phyloP scores from a whole-genome alignment of 345 rosid species.

The Bruguiera sexangula region DNA sequence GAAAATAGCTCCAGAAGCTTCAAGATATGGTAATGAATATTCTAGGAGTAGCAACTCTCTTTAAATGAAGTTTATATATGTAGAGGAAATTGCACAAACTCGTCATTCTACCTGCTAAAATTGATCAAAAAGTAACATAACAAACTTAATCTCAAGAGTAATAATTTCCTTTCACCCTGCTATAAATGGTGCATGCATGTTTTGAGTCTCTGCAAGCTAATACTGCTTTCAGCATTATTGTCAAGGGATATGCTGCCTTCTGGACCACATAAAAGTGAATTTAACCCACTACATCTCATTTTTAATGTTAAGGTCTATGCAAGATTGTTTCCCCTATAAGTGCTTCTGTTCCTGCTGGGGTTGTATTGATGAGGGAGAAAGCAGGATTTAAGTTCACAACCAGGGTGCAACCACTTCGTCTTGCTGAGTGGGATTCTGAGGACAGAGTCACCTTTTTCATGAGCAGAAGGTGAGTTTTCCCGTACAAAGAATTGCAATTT shows the following conservation, averaged over 20 bases:
- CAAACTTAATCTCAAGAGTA: too few relatives aligned
- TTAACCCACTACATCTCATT: not conserved
- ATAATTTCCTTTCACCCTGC: too few relatives aligned
- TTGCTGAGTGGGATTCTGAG: conserved; percentile 91
- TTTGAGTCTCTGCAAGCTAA: too few relatives aligned
- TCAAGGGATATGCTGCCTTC: too few relatives aligned
- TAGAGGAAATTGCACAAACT: too few relatives aligned
- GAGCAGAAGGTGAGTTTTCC: conserved; percentile 83
- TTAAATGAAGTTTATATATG: not conserved
- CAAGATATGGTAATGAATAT: conserved; percentile 69
- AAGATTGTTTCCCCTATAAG: conserved; percentile 82
- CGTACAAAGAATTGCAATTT: conserved; percentile 10
- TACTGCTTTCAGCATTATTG: too few relatives aligned
- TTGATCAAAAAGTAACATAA: too few relatives aligned
- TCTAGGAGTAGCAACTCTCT: not conserved
- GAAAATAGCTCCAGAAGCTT: conserved; percentile 93
- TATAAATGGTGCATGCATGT: too few relatives aligned
- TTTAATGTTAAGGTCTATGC: conserved; percentile 65
- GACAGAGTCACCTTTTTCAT: conserved; percentile 94
- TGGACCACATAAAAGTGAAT: not conserved
- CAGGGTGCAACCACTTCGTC: conserved; percentile 96
- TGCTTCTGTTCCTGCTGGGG: conserved; percentile 92
- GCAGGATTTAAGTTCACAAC: conserved; percentile 94
- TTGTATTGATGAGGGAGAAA: conserved; percentile 84
- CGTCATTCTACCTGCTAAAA: too few relatives aligned